A percentile compares a stretch with the other conserved stretches of the same genome.
phyloP scores from a whole-genome alignment of 163 green algal species.

The Scenedesmus sp. region DNA sequence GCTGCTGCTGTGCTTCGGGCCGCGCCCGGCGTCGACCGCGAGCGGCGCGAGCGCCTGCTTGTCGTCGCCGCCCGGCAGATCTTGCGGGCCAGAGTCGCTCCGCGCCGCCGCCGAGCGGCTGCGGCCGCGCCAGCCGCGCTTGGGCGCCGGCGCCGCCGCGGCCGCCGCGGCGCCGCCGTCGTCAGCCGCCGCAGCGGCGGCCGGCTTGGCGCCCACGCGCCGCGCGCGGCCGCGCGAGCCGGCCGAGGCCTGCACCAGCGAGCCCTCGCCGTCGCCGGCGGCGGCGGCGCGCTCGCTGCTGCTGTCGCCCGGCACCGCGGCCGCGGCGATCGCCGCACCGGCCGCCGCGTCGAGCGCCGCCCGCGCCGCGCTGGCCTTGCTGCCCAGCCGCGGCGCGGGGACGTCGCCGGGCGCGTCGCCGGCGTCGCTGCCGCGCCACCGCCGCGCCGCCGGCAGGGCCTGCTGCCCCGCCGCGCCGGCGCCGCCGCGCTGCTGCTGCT shows the following conservation, averaged over 20 bases:
- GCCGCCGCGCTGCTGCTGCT: neutral
- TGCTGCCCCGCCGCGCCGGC: neutral
- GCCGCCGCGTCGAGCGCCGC: neutral
- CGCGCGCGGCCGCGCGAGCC: no score
- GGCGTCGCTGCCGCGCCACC: no score
- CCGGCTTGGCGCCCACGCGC: neutral
- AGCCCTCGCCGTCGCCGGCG: conserved; percentile 2
- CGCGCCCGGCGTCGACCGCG: neutral
- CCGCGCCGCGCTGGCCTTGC: neutral
- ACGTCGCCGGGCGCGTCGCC: no score
- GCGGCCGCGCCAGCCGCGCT: conserved; percentile 7
- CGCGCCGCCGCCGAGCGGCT: neutral
- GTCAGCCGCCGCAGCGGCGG: neutral
- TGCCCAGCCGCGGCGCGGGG: no score
- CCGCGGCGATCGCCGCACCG: neutral
- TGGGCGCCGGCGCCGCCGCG: neutral
- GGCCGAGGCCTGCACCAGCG: no score
- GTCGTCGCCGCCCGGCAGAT: neutral
- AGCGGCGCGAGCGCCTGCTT: neutral
- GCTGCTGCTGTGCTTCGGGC: conserved; percentile 41
- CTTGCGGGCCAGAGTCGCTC: neutral
- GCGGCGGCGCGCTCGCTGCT: conserved; percentile 20
- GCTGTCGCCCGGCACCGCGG: conserved; percentile 22
- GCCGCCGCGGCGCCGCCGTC: no score
- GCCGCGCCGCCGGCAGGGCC: no score